These are phyloP conservation scores for Trametes polyzona DNA, from an alignment of 1,284 basidiomycete genomes.

Conservation along the genomic window DNA sequence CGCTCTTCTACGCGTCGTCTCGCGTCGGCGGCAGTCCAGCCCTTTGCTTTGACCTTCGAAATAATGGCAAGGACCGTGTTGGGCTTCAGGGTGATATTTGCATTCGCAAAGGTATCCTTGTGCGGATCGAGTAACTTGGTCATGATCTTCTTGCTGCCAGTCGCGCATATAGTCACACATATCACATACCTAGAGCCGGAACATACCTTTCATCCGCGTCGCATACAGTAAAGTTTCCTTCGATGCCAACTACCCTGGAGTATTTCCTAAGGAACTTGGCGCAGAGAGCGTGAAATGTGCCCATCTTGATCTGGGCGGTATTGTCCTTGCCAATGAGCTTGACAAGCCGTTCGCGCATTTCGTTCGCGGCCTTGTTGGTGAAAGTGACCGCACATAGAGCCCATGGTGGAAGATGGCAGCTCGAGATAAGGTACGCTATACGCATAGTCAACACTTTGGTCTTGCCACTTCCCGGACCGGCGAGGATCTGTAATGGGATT, in stretches of 20 bases:
- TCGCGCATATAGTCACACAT: slow-evolving; percentile 11
- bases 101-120: slow-evolving; percentile 50
- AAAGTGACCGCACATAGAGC: slow-evolving; percentile 84
- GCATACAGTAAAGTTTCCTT: slow-evolving; percentile 82
- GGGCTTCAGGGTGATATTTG: slow-evolving; percentile 64
- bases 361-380: slow-evolving; percentile 89
- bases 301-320: slow-evolving; percentile 69
- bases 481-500: slow-evolving; percentile 79
- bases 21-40: slow-evolving; percentile 56
- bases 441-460: slow-evolving; percentile 73
- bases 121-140: slow-evolving; percentile 61
- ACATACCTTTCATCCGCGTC: slow-evolving; percentile 82
- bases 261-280: slow-evolving; percentile 74
- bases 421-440: slow-evolving; percentile 75
- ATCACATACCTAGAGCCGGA: neutral
- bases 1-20: slow-evolving; percentile 22
- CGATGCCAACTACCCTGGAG: slow-evolving; percentile 61
- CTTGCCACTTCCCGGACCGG: slow-evolving; percentile 84
- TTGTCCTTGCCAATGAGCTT: slow-evolving; percentile 71
- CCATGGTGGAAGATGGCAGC: slow-evolving; percentile 57
- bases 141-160: slow-evolving; percentile 75
- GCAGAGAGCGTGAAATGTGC: slow-evolving; percentile 87
- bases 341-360: slow-evolving; percentile 80
- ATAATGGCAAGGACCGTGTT: slow-evolving; percentile 65
- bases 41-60: slow-evolving; percentile 83